Conservation (phyloP, 768 basidiomycete species). For the Infundibulicybe gibba region DNA sequence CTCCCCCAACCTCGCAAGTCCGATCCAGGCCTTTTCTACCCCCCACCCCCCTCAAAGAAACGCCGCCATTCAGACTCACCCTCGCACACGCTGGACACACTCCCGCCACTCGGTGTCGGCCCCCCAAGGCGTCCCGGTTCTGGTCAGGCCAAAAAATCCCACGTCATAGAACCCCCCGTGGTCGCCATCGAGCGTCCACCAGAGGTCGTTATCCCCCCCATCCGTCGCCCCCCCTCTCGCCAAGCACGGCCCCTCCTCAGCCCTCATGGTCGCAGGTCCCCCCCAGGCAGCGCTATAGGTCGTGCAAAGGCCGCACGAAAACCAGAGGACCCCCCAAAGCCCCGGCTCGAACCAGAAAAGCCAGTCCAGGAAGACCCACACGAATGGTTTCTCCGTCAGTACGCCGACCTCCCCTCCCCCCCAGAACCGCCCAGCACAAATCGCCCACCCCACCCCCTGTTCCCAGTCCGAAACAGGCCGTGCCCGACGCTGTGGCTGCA, state of each 20-base stretch:
- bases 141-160: slow-evolving; percentile 6
- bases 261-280: slow-evolving; percentile 35
- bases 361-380: slow-evolving; percentile 50
- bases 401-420: slow-evolving; percentile 28
- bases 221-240: too few relatives aligned
- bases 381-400: slow-evolving; percentile 59
- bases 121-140: slow-evolving; percentile 12
- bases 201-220: not conserved
- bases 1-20: slow-evolving; percentile 3
- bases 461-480: slow-evolving; percentile 7
- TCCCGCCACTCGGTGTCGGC: too few relatives aligned
- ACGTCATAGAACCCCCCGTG: too few relatives aligned
- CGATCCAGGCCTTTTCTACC: slow-evolving; percentile 3
- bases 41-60: slow-evolving; percentile 28
- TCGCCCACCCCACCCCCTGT: slow-evolving; percentile 8
- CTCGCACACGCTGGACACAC: slow-evolving; percentile 11
- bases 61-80: slow-evolving; percentile 40
- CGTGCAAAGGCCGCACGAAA: slow-evolving; percentile 44
- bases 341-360: slow-evolving; percentile 16
- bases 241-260: slow-evolving; percentile 13
- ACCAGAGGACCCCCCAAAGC: slow-evolving; percentile 21
- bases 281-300: slow-evolving; percentile 45
- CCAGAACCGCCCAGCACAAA: slow-evolving; percentile 18
- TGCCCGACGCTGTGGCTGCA: slow-evolving; percentile 31
- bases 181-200: too few relatives aligned